Conservation (phyloP, 2,329 filamentous ascomycete genomes). For the Eurotiales sp. region DNA sequence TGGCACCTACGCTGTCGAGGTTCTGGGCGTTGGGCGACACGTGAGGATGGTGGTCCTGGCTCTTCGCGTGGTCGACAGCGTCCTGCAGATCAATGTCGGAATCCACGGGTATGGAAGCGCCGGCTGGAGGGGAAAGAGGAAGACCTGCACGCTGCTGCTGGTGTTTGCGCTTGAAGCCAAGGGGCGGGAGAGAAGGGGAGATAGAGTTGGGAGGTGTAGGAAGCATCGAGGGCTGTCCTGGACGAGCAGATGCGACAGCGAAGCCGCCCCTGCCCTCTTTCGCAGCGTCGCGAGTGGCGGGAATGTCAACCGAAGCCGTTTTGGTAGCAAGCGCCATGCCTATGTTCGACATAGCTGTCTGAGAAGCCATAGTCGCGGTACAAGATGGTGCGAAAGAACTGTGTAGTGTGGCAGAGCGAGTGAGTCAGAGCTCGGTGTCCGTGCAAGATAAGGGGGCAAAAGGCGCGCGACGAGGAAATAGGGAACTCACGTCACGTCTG, state of each 20-base stretch:
- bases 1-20: constrained; percentile 72
- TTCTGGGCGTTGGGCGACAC: constrained; percentile 41
- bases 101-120: constrained; percentile 59
- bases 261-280: constrained; percentile 32
- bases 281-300: constrained; percentile 39
- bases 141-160: constrained; percentile 19
- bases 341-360: constrained; percentile 42
- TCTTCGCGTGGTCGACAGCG: constrained; percentile 50
- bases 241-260: constrained; percentile 31
- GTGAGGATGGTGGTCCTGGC: constrained; percentile 38
- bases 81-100: constrained; percentile 86
- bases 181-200: constrained; percentile 79
- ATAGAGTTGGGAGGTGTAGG: constrained; percentile 95
- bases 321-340: constrained; percentile 49
- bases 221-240: constrained; percentile 48
- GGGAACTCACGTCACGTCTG: constrained; percentile 14
- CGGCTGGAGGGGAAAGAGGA: constrained; percentile 40
- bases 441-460: constrained; percentile 12
- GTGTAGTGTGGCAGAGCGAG: constrained; percentile 1
- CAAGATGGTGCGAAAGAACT: constrained; percentile 9
- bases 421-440: constrained; percentile 15
- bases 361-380: constrained; percentile 41
- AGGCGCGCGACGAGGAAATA: constrained; percentile 6
- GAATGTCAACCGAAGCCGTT: constrained; percentile 48
- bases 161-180: constrained; percentile 67